These are phyloP conservation scores for Talaromyces wortmannii DNA, from an alignment of 495 filamentous ascomycete genomes.

Conservation along the genomic window DNA sequence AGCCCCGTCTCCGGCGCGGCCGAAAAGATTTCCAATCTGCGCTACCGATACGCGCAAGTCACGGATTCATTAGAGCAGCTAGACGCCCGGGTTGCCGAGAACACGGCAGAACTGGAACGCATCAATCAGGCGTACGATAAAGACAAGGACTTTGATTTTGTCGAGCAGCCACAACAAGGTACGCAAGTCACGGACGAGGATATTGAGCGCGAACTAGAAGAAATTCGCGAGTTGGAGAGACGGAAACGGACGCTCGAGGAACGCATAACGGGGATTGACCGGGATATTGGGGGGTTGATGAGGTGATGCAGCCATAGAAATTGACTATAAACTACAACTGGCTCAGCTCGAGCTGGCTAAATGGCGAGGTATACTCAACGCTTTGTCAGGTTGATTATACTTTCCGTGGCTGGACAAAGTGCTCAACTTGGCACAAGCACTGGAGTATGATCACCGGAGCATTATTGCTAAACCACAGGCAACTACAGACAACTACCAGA, in stretches of 20 bases:
- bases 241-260: slow-evolving; percentile 73
- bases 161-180: slow-evolving; percentile 36
- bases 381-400: no score
- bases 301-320: slow-evolving; percentile 23
- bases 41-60: slow-evolving; percentile 65
- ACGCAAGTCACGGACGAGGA: slow-evolving; percentile 66
- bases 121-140: slow-evolving; percentile 55
- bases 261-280: slow-evolving; percentile 72
- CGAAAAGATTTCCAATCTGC: slow-evolving; percentile 66
- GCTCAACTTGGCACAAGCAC: no score
- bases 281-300: slow-evolving; percentile 63
- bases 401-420: no score
- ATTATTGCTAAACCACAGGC: no score
- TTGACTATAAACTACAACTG: neutral
- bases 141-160: slow-evolving; percentile 22
- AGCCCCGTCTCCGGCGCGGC: slow-evolving; percentile 75
- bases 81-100: slow-evolving; percentile 72
- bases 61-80: slow-evolving; percentile 69
- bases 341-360: no score
- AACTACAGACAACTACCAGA: no score
- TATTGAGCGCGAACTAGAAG: slow-evolving; percentile 67
- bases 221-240: slow-evolving; percentile 67
- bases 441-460: no score
- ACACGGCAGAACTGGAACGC: slow-evolving; percentile 63
- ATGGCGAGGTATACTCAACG: no score